Conservation (phyloP, 768 basidiomycete genomes). For the Favolaschia claudopus region DNA sequence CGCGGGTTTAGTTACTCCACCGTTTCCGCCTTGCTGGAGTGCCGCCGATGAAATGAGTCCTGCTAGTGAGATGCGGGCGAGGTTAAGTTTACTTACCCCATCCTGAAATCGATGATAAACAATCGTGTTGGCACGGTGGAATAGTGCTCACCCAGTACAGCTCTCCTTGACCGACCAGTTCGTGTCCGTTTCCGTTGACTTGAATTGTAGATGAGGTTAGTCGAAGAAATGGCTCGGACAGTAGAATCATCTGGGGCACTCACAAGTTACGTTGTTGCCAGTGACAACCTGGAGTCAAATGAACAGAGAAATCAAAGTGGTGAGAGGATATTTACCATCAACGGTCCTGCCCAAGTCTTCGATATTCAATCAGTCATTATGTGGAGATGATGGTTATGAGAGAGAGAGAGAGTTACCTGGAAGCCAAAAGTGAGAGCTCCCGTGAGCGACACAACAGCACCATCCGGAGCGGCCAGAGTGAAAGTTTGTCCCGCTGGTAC, state of each 20-base stretch:
- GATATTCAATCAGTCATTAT: background rate
- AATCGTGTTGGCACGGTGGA: background rate
- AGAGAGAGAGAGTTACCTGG: background rate
- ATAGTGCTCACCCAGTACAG: conserved; percentile 22
- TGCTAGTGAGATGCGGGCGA: no score
- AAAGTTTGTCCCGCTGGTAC: conserved; percentile 17
- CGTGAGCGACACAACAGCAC: conserved; percentile 17
- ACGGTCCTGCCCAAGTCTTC: conserved; percentile 23
- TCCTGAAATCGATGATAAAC: conserved; percentile 8
- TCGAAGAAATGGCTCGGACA: background rate
- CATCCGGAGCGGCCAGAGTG: conserved; percentile 20
- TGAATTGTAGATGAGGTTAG: background rate
- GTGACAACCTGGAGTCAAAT: background rate
- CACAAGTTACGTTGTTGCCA: background rate
- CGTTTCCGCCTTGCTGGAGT: conserved; percentile 16
- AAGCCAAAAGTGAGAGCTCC: conserved; percentile 18
- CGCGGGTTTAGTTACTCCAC: conserved; percentile 20
- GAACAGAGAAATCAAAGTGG: background rate
- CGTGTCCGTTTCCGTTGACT: conserved; percentile 23
- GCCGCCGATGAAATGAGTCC: background rate
- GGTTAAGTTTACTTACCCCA: conserved; percentile 8
- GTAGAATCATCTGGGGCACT: background rate
- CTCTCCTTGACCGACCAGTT: conserved; percentile 24
- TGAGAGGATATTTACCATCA: conserved; percentile 28
- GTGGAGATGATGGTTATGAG: background rate